A percentile compares a stretch with the other conserved stretches of the same genome.
Conservation (phyloP, 768 basidiomycete species). For the Mycena leptocephala region DNA sequence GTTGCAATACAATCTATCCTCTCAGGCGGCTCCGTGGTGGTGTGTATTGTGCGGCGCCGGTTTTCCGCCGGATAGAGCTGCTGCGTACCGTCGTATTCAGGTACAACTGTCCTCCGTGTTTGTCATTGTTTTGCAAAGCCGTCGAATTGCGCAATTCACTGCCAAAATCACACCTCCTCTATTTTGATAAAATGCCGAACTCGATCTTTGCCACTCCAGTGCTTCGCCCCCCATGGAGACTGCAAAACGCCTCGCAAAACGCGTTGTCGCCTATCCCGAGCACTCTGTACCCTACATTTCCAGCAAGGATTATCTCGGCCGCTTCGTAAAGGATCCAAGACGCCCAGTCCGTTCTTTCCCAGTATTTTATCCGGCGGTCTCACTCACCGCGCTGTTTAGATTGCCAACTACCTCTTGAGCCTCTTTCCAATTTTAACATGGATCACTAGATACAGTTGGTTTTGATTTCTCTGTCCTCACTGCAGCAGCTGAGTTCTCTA, state of each 20-base stretch:
- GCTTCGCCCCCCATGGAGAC: slow-evolving; percentile 37
- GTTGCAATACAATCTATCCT: not conserved
- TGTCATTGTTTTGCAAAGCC: not conserved
- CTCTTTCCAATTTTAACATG: slow-evolving; percentile 91
- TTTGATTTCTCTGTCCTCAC: not conserved
- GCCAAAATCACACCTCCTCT: not conserved
- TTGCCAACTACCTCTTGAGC: slow-evolving; percentile 73
- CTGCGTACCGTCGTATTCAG: not conserved
- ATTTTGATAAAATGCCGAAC: not conserved
- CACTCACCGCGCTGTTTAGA: slow-evolving; percentile 54
- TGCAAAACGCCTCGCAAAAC: slow-evolving; percentile 69
- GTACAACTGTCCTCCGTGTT: not conserved
- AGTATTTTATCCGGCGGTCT: slow-evolving; percentile 9
- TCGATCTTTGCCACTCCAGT: not conserved
- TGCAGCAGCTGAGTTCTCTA: not conserved
- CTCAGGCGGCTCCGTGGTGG: too few species aligned
- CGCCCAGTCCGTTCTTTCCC: slow-evolving; percentile 59
- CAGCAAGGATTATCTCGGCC: slow-evolving; percentile 67
- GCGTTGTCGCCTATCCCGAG: slow-evolving; percentile 74
- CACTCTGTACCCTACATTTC: slow-evolving; percentile 73
- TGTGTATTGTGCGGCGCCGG: too few species aligned
- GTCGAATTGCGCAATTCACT: slow-evolving; percentile 11
- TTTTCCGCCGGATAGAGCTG: too few species aligned
- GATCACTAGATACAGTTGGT: slow-evolving; percentile 90
- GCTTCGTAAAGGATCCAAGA: slow-evolving; percentile 62